phyloP scores from a whole-genome alignment of 1,284 basidiomycete genomes.

The Tremellales sp. region DNA sequence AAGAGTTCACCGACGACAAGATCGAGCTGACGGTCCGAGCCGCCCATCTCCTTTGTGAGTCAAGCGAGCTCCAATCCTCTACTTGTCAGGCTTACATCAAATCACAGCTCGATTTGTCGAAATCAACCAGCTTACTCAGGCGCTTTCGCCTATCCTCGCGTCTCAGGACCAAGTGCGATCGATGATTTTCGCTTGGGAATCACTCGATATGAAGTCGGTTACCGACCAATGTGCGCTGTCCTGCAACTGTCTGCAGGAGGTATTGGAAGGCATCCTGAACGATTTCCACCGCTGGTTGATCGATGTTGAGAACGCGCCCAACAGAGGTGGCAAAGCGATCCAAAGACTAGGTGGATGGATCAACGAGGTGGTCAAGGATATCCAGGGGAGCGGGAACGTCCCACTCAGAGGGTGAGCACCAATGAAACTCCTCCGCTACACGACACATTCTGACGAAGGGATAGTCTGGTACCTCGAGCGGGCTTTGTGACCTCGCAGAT shows the following conservation, averaged over 20 bases:
- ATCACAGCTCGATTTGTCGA: slow-evolving; percentile 34
- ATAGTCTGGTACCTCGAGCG: slow-evolving; percentile 27
- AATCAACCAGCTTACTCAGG: slow-evolving; percentile 31
- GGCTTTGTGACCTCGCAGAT: slow-evolving; percentile 40
- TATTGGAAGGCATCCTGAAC: slow-evolving; percentile 21
- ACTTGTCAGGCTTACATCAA: not conserved
- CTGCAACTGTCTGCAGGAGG: slow-evolving; percentile 22
- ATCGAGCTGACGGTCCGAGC: slow-evolving; percentile 29
- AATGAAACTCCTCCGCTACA: not conserved
- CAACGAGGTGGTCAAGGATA: slow-evolving; percentile 6
- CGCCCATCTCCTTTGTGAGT: slow-evolving; percentile 34
- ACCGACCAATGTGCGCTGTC: slow-evolving; percentile 33
- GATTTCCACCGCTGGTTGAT: slow-evolving; percentile 31
- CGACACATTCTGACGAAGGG: not conserved
- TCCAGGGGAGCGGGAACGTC: slow-evolving; percentile 2
- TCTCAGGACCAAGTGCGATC: slow-evolving; percentile 21
- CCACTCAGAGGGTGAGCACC: slow-evolving; percentile 13
- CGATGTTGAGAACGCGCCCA: slow-evolving; percentile 11
- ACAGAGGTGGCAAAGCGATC: slow-evolving; percentile 10
- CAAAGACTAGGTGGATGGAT: slow-evolving; percentile 23
- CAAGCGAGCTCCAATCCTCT: not conserved
- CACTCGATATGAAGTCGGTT: slow-evolving; percentile 24
- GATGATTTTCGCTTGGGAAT: slow-evolving; percentile 36
- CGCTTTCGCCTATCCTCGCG: slow-evolving; percentile 35
- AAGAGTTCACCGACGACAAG: slow-evolving; percentile 26